A percentile compares a stretch with the other conserved stretches of the same genome.
Evolutionary conservation across 2,329 filamentous ascomycete genomes (phyloP).

Genomic region (Trichoderma oligosporum): DNA sequence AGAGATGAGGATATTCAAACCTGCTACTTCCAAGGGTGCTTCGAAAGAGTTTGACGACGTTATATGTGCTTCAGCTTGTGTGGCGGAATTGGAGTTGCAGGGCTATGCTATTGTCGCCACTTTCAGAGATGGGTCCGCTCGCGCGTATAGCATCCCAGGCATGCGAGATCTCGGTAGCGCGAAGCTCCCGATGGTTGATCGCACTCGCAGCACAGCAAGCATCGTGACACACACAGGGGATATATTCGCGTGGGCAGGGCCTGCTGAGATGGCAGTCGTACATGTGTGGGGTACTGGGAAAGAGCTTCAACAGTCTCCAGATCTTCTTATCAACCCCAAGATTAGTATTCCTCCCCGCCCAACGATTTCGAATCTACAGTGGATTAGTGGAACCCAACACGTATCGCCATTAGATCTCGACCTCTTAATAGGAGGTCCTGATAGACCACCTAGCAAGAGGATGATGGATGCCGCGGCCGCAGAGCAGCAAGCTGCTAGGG

Average conservation of each 20-base stretch:
- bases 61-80: constrained; percentile 74
- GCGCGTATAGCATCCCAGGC: constrained; percentile 81
- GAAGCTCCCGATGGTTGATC: constrained; percentile 67
- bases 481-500: constrained; percentile 61
- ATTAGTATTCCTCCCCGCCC: constrained; percentile 73
- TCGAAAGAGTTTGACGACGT: constrained; percentile 82
- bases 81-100: constrained; percentile 70
- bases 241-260: constrained; percentile 82
- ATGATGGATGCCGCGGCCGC: constrained; percentile 77
- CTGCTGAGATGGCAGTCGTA: constrained; percentile 78
- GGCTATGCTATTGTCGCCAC: constrained; percentile 78
- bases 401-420: constrained; percentile 85
- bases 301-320: constrained; percentile 58
- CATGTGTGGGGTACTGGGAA: constrained; percentile 78
- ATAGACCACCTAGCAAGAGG: constrained; percentile 81
- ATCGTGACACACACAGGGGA: constrained; percentile 74
- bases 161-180: constrained; percentile 77
- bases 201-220: constrained; percentile 64
- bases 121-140: constrained; percentile 75
- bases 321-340: constrained; percentile 75
- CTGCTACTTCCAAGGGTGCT: constrained; percentile 81
- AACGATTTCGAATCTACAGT: constrained; percentile 92
- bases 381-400: constrained; percentile 93
- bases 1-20: constrained; percentile 83
- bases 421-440: constrained; percentile 81